These are phyloP conservation scores for Haplosporangium gracile DNA, from an alignment of 192 early-diverging fungal genomes.

Conservation along the genomic window DNA sequence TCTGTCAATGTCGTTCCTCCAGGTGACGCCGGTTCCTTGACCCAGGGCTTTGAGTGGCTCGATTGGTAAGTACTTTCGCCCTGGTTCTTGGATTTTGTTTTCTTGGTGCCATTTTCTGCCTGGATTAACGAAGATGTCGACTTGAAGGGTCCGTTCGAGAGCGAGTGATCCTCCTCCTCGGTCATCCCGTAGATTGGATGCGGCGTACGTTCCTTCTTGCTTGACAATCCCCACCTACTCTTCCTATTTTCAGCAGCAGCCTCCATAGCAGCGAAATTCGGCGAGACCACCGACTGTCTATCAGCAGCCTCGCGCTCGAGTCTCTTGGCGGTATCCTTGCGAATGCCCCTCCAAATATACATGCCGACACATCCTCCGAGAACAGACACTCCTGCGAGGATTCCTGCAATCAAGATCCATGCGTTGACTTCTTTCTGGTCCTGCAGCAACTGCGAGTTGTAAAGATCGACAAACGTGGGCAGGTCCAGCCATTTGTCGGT, in stretches of 20 bases:
- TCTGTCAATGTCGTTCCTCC: conserved; percentile 44
- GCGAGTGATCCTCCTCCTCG: conserved; percentile 22
- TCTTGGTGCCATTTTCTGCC: conserved; percentile 3
- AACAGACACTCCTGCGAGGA: conserved; percentile 22
- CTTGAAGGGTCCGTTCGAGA: conserved; percentile 44
- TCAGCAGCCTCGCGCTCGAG: conserved; percentile 4
- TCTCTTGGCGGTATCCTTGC: conserved; percentile 16
- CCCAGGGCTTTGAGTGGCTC: conserved; percentile 15
- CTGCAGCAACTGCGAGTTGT: not conserved
- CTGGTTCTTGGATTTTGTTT: conserved; percentile 10
- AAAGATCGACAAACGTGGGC: conserved; percentile 2
- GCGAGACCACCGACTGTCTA: not conserved
- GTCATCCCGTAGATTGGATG: conserved; percentile 12
- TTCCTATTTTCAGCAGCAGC: not conserved
- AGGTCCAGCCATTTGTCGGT: conserved; percentile 20
- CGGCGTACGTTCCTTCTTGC: conserved; percentile 10
- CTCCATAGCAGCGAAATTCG: not conserved
- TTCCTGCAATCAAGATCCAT: conserved; percentile 20
- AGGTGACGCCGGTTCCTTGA: conserved; percentile 31
- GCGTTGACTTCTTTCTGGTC: not conserved
- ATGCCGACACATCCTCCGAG: conserved; percentile 24
- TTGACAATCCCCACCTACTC: not conserved
- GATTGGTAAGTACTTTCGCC: conserved; percentile 2
- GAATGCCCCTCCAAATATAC: conserved; percentile 38
- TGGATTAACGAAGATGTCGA: conserved; percentile 45